Conservation (phyloP, 2,329 filamentous ascomycete genomes). For the Penicillium sp. region DNA sequence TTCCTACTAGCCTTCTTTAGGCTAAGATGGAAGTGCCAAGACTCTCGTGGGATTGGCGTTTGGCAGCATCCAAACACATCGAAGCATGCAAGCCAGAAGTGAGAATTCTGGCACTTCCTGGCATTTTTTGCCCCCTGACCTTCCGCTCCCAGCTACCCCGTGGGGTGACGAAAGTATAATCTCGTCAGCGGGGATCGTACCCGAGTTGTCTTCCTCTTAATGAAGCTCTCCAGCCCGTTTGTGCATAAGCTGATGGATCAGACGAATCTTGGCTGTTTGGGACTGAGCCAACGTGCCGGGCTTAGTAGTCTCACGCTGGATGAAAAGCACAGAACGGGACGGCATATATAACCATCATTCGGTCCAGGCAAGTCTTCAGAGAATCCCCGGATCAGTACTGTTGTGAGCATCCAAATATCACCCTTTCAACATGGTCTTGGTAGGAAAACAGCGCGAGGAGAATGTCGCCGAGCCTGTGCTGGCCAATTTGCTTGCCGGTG, state of each 20-base stretch:
- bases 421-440: slow-evolving; percentile 21
- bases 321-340: neutral
- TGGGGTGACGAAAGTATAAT: slow-evolving; percentile 14
- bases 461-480: slow-evolving; percentile 27
- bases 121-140: neutral
- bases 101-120: neutral
- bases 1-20: slow-evolving; percentile 3
- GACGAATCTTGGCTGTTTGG: neutral
- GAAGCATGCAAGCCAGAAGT: neutral
- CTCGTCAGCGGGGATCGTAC: slow-evolving; percentile 11
- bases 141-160: slow-evolving; percentile 6
- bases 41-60: neutral
- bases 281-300: neutral
- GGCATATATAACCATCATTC: slow-evolving; percentile 10
- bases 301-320: neutral
- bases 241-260: neutral
- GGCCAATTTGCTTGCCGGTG: slow-evolving; percentile 26
- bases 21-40: slow-evolving; percentile 8
- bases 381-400: slow-evolving; percentile 7
- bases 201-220: slow-evolving; percentile 1
- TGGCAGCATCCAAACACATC: neutral
- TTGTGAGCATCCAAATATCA: slow-evolving; percentile 4
- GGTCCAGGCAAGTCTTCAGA: slow-evolving; percentile 2
- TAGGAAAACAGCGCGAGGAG: slow-evolving; percentile 27
- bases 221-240: neutral